phyloP scores from a whole-genome alignment of 208 protist genomes.

The Trypanosoma cruzi region DNA sequence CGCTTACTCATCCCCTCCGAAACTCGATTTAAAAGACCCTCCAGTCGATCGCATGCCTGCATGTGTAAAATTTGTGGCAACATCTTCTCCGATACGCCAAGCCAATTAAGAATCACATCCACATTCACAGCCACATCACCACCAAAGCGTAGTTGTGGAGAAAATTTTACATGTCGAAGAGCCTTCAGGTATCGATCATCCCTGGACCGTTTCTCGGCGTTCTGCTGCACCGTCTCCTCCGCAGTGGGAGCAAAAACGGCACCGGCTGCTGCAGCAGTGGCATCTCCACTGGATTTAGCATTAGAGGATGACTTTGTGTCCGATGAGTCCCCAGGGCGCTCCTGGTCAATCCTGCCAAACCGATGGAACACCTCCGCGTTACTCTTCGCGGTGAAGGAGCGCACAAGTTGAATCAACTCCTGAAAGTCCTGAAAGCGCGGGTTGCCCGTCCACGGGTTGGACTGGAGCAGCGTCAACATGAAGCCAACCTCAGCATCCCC shows the following conservation, averaged over 20 bases:
- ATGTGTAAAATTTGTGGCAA: slow-evolving; percentile 74
- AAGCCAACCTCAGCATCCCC: slow-evolving; percentile 64
- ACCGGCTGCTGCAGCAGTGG: not conserved
- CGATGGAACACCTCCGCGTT: slow-evolving; percentile 75
- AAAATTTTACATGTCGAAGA: slow-evolving; percentile 67
- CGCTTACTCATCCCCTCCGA: not conserved
- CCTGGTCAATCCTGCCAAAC: slow-evolving; percentile 46
- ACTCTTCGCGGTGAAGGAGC: slow-evolving; percentile 79
- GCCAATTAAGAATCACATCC: slow-evolving; percentile 89
- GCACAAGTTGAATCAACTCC: slow-evolving; percentile 73
- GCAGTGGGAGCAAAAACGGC: not conserved
- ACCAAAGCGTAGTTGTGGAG: slow-evolving; percentile 87
- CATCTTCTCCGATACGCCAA: slow-evolving; percentile 88
- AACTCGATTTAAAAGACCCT: slow-evolving; percentile 44
- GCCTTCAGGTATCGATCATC: slow-evolving; percentile 58
- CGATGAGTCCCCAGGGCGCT: slow-evolving; percentile 1
- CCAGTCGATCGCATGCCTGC: slow-evolving; percentile 69
- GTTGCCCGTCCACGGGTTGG: slow-evolving; percentile 89
- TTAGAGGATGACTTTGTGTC: not conserved
- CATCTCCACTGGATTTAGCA: not conserved
- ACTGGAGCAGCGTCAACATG: slow-evolving; percentile 71
- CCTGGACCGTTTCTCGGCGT: not conserved
- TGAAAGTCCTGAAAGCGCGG: slow-evolving; percentile 88
- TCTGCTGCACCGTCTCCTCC: not conserved
- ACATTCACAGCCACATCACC: slow-evolving; percentile 89